These are phyloP conservation scores for Solanum neorickii DNA, from an alignment of 257 asterid species.

Conservation along the genomic window DNA sequence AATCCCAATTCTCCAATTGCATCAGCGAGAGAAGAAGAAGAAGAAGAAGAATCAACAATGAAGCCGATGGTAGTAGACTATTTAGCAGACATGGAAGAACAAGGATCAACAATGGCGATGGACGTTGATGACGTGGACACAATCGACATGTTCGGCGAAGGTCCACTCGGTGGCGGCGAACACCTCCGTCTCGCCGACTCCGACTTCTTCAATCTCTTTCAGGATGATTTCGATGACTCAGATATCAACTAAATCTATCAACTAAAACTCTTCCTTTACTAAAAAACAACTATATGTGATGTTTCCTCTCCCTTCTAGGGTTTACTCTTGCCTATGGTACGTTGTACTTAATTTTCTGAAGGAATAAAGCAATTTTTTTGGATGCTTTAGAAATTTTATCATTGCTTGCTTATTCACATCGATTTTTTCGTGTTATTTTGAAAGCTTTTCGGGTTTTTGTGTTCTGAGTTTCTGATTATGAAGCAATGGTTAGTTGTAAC, in stretches of 20 bases:
- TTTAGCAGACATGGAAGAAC: slow-evolving; percentile 24
- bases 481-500: background rate
- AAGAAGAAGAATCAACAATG: slow-evolving; percentile 7
- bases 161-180: slow-evolving; percentile 15
- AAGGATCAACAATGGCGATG: slow-evolving; percentile 27
- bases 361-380: background rate
- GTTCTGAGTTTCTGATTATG: background rate
- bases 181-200: slow-evolving; percentile 34
- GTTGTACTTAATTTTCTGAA: background rate
- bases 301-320: background rate
- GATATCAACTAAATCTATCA: slow-evolving; percentile 2
- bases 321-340: background rate
- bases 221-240: slow-evolving; percentile 33
- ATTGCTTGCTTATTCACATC: background rate
- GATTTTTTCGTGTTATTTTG: background rate
- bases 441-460: background rate
- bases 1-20: background rate
- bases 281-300: background rate
- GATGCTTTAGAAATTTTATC: background rate
- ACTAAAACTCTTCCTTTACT: background rate
- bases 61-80: slow-evolving; percentile 25
- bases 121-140: slow-evolving; percentile 38
- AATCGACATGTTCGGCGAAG: slow-evolving; percentile 24
- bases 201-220: slow-evolving; percentile 36
- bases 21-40: background rate